Base-by-base conservation (phyloP, 345 rosid genomes). In the Hibiscus tridactylites region DNA sequence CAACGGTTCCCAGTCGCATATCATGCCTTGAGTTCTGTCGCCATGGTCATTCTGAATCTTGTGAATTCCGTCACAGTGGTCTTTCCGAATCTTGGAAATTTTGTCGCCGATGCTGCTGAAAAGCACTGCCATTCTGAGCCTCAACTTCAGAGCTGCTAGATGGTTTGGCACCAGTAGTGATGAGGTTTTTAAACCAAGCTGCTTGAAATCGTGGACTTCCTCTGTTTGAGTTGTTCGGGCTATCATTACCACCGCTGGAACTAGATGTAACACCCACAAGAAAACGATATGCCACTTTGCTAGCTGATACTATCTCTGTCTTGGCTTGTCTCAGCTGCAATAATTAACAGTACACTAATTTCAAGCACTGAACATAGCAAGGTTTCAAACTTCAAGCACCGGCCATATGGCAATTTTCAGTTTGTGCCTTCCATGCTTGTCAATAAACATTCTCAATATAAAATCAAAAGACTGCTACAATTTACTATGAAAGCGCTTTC, bases 231-330 rank as follows among this genome's bases (percentile, higher is more conserved):
- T 72, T 88, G 80, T 84, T 70, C 3, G 87, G 80, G 54, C 85
- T 78, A 75, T 86, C 99, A 37, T 71, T 49, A 50, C 54, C 68
- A 58, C 72, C 71, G 39, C 54, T 65, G 16, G 78, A 76, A 59
- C 81, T 81, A 2, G 96, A 77, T 16, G 90, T 72, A 10, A 88
- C 91, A 42, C 91, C 89, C 54, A 80, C 19, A 47, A 96, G 89
- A 72, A 92, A 92, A 35, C 93, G 92, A 81, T 91, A 96, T 9
- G 99, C 98, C 78, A 89, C 98, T 86, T 88, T 95, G 87, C 99
- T 95, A 50, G 99, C 97, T 47, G 96, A 89, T 53, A 90, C 88
- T 6, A 92, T 84, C 86, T 91, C 99, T 53, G 96, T 90, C 83
- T 88, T 92, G 74, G 99, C 98, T 86, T 91, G 98, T 80, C 88